A percentile compares a stretch with the other conserved stretches of the same genome.
These are phyloP conservation scores for Hypsizygus marmoreus DNA, from an alignment of 768 basidiomycete species.

Conservation along the genomic window DNA sequence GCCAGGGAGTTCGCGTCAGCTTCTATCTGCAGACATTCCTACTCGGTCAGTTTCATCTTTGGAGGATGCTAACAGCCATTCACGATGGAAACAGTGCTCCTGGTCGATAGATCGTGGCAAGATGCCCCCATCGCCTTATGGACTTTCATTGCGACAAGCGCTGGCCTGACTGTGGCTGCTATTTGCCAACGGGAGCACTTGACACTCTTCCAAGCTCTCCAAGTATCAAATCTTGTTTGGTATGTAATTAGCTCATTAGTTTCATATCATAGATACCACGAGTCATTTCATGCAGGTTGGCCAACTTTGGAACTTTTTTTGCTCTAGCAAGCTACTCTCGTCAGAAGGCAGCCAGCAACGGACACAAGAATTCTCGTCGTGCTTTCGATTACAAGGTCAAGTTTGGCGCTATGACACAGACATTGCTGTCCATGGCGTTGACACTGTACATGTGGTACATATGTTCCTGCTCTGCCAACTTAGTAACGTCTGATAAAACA, in stretches of 20 bases:
- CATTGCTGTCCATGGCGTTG: slow-evolving; percentile 37
- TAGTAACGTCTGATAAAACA: background rate
- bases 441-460: slow-evolving; percentile 41
- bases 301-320: slow-evolving; percentile 44
- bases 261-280: background rate
- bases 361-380: slow-evolving; percentile 3
- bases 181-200: slow-evolving; percentile 33
- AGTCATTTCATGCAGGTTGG: slow-evolving; percentile 29
- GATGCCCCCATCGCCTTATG: slow-evolving; percentile 41
- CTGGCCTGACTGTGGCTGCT: slow-evolving; percentile 41
- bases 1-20: slow-evolving; percentile 35
- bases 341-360: slow-evolving; percentile 29
- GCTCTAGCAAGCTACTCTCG: slow-evolving; percentile 44
- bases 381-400: slow-evolving; percentile 34
- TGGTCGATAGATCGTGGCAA: slow-evolving; percentile 43
- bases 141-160: slow-evolving; percentile 44
- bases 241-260: slow-evolving; percentile 13
- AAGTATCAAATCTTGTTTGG: slow-evolving; percentile 45
- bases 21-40: slow-evolving; percentile 31
- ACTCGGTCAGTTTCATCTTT: slow-evolving; percentile 19
- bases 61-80: background rate
- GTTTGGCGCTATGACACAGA: slow-evolving; percentile 40
- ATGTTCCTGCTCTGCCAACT: background rate
- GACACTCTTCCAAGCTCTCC: slow-evolving; percentile 41
- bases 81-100: slow-evolving; percentile 26